Base-by-base conservation (phyloP, 495 filamentous ascomycete species). In the Penicillium herquei region DNA sequence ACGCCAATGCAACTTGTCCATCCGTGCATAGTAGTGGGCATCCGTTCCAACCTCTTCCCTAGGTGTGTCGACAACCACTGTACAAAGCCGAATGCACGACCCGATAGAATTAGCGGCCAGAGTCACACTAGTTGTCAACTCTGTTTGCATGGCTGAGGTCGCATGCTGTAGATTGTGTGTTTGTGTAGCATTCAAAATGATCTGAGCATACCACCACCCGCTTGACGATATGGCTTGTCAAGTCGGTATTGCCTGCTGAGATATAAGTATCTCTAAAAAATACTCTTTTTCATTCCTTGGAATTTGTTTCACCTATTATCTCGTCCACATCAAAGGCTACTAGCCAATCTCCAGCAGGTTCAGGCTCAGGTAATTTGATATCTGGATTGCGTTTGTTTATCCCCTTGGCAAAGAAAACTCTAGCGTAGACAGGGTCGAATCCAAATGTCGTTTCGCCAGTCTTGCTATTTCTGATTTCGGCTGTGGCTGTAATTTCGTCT, bases 381-480 rank as follows among this genome's bases (percentile, higher is more conserved):
- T 55, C 55, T 3, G 55, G 51, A 33, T 62, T 58, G 21, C 21
- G 50, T 41, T 21, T 62, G 9, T 58, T 62, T 13, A 62, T 62
- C 30, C 33, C 46, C 39, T 33, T 45, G 14, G 55, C 59, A 52
- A 62, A 58, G 6, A 61, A 8, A 31, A 61, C 54, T 32, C 55
- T 54, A 9, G 58, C 50, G 39, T 58, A 61, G 14, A 30, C 12
- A 8, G 59, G 55, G 31, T 62, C 59, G 10, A 58, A 58, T 0
- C 55, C 41, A 33, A 62, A 62, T 48, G 51, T 52, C 37, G 51
- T 62, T 62, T 62, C 55, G 47, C 49, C 52, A 1, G 50, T 58
- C 33, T 40, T 16, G 2, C 6, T 5, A 26, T 58, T 55, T 48
- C 45, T 62, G 3, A 51, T 9, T 44, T 54, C 55, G 3, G 50